A percentile compares a stretch with the other conserved stretches of the same genome.
Evolutionary conservation across 2,329 filamentous ascomycete species (phyloP).

Genomic region (Nemania sp.): DNA sequence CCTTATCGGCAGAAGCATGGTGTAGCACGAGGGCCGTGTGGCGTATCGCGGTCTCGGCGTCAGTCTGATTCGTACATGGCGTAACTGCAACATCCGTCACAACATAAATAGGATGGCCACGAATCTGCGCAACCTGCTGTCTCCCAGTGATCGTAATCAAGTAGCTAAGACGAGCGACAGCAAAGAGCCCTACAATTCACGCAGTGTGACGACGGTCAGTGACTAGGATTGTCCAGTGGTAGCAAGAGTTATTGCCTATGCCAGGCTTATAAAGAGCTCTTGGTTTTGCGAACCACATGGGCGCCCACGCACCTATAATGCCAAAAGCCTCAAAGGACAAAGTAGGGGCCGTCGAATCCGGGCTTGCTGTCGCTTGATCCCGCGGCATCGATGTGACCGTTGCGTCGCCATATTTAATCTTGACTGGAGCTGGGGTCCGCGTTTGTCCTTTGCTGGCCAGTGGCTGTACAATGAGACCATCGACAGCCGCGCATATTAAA

Average conservation of each 20-base stretch:
- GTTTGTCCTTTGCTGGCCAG: conserved; percentile 60
- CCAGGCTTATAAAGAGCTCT: background rate
- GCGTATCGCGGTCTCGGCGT: conserved; percentile 72
- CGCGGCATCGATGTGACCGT: conserved; percentile 48
- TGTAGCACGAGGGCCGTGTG: conserved; percentile 56
- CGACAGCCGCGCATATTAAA: conserved; percentile 76
- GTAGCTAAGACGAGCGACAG: conserved; percentile 78
- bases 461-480: conserved; percentile 81
- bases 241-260: background rate
- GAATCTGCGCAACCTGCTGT: conserved; percentile 85
- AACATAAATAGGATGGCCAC: conserved; percentile 80
- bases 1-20: conserved; percentile 33
- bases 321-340: conserved; percentile 63
- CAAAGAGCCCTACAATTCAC: conserved; percentile 70
- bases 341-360: conserved; percentile 49
- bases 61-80: conserved; percentile 74
- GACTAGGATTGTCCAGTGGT: conserved; percentile 1
- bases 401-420: conserved; percentile 70
- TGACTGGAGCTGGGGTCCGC: conserved; percentile 56
- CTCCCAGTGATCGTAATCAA: conserved; percentile 85
- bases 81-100: conserved; percentile 91
- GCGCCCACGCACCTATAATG: conserved; percentile 53
- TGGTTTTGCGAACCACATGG: background rate
- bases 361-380: conserved; percentile 43
- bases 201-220: conserved; percentile 12